Percentiles rank a stretch among this genome's conserved stretches.
Conservation (phyloP, 139 green algal species). For the Chlamydomonas sphaeroides region DNA sequence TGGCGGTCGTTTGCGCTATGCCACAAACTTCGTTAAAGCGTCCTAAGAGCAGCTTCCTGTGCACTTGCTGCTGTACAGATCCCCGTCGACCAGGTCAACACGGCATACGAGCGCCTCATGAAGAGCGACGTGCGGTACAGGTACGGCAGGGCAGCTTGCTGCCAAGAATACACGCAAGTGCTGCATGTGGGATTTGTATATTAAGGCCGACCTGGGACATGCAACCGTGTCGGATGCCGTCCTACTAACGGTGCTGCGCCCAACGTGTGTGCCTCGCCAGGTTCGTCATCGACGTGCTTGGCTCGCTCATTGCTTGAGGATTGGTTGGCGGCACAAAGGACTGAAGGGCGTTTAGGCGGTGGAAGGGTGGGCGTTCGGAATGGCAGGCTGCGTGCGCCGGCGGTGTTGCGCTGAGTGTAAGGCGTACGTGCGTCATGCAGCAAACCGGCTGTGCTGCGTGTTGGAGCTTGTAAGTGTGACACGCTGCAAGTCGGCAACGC, state of each 20-base stretch:
- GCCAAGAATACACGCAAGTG: too few relatives aligned
- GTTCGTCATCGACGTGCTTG: slow-evolving; percentile 75
- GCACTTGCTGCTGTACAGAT: neutral
- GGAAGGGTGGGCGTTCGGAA: too few relatives aligned
- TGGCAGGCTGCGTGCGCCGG: too few relatives aligned
- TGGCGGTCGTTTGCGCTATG: too few relatives aligned
- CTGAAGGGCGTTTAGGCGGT: too few relatives aligned
- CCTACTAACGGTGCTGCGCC: neutral
- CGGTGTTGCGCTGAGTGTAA: too few relatives aligned
- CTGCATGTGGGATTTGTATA: neutral
- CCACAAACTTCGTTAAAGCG: neutral
- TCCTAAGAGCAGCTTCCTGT: neutral
- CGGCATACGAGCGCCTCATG: slow-evolving; percentile 70
- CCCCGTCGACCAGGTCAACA: slow-evolving; percentile 68
- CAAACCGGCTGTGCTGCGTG: too few relatives aligned
- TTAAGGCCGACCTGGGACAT: neutral
- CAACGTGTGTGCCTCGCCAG: neutral
- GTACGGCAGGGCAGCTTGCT: neutral
- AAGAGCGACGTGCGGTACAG: slow-evolving; percentile 75
- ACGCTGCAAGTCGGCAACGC: too few relatives aligned
- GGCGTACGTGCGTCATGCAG: too few relatives aligned
- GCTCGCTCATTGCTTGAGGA: slow-evolving; percentile 34
- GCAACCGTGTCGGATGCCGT: neutral
- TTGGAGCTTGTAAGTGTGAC: too few relatives aligned
- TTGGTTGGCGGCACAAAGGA: too few relatives aligned